A percentile compares a stretch with the other conserved stretches of the same genome.
Evolutionary conservation across 495 filamentous ascomycete species (phyloP).

Genomic region (Lindgomyces ingoldianus): DNA sequence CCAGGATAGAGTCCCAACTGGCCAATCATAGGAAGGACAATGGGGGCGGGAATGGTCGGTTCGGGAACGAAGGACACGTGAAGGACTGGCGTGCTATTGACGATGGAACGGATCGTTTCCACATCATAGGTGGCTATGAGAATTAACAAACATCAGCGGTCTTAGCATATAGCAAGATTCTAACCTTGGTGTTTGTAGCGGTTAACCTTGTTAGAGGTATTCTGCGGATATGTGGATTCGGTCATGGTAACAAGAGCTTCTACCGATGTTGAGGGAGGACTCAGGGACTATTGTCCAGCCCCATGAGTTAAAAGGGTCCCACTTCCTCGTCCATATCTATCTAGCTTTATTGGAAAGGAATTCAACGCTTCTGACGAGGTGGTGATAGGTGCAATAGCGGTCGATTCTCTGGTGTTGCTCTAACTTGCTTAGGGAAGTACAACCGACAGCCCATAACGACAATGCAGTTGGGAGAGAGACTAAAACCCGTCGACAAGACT

Average conservation of each 20-base stretch:
- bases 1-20: conserved; percentile 69
- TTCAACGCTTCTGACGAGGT: neutral
- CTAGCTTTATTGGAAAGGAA: conserved; percentile 4
- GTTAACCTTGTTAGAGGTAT: conserved; percentile 68
- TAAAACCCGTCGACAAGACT: too few species aligned
- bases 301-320: too few species aligned
- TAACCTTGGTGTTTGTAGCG: conserved; percentile 68
- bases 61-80: conserved; percentile 64
- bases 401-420: neutral
- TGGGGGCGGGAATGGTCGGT: conserved; percentile 61
- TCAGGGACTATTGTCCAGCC: neutral
- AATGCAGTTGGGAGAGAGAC: too few species aligned
- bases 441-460: neutral
- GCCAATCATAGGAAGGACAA: conserved; percentile 83
- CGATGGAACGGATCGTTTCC: conserved; percentile 73
- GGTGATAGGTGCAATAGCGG: neutral
- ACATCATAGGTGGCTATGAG: conserved; percentile 62
- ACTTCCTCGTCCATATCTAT: neutral
- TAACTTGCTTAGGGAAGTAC: neutral
- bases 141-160: neutral
- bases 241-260: conserved; percentile 9
- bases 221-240: conserved; percentile 62
- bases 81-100: conserved; percentile 57
- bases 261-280: neutral
- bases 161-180: neutral